Base-by-base conservation (phyloP, 345 rosid genomes). In the Bruguiera parviflora region DNA sequence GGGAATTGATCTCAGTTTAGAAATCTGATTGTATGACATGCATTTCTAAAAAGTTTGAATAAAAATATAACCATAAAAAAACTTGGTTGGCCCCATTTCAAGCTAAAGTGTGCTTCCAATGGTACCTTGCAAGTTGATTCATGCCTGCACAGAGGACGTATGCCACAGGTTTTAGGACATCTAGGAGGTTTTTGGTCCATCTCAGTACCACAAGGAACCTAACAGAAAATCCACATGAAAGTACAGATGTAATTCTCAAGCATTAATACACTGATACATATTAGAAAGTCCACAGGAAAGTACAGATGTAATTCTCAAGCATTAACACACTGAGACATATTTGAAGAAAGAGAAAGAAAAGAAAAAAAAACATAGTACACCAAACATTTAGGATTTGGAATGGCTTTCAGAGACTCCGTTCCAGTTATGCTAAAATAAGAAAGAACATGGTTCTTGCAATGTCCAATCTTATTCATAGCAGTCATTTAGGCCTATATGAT, bases 131-230 rank as follows among this genome's bases (percentile, higher is more conserved):
- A 53, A 71, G 25, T 73, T 68, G 89, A 78, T 75, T 74, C 86
- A 81, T 94, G 98, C 80, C 90, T 82, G 79, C 98, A 94, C 46
- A 91, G 70, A 53, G 81, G 86, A 68, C 81, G 66, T 79, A 87
- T 75, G 22, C 62, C 70, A 73, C 98, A 94, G 31, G 80, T 72
- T 72, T 91, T 94, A 61, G 84, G 95, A 74, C 97, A 94, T 84
- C 78, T 82, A 66, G 98, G 96, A 81, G 98, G 95, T 80, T 86
- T 88, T 75, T 91, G 97, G 67, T 85, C 81, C 85, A 71, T 84
- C 83, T 94, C 97, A 37, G 92, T 84, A 67, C 98, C 98, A 79
- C 98, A 94, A n/a, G 98, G 97, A 80, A 94, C 98, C 97, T 94
- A 71, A 61, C 35, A 72, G 66, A 72, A 77, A 74, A 57, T 63